These are phyloP conservation scores for Mycena crocata DNA, from an alignment of 768 basidiomycete species.

Conservation along the genomic window DNA sequence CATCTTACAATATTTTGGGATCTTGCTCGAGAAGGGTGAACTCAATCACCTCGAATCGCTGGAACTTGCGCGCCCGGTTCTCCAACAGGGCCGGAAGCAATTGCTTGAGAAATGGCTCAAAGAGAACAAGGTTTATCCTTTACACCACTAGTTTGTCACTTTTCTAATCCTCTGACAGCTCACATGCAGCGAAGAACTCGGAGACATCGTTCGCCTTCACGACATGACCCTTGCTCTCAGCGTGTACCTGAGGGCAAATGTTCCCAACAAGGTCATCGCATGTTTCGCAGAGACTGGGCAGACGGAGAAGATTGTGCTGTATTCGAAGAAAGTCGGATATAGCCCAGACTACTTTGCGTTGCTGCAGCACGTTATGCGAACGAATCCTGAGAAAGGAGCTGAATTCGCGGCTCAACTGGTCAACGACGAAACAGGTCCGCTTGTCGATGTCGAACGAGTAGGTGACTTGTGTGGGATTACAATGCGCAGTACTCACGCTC, in stretches of 20 bases:
- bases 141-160: neutral
- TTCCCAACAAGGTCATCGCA: conserved; percentile 98
- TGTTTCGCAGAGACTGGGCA: conserved; percentile 99
- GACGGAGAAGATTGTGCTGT: conserved; percentile 97
- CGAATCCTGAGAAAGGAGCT: conserved; percentile 96
- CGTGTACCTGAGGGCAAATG: conserved; percentile 96
- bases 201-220: conserved; percentile 93
- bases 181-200: conserved; percentile 98
- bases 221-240: conserved; percentile 98
- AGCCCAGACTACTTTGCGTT: conserved; percentile 92
- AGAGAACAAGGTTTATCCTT: conserved; percentile 87
- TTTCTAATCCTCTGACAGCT: conserved; percentile 62
- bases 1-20: conserved; percentile 98
- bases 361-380: conserved; percentile 95
- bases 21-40: conserved; percentile 97
- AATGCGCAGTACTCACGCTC: conserved; percentile 17
- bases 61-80: conserved; percentile 94
- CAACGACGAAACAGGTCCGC: conserved; percentile 92
- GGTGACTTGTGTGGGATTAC: conserved; percentile 36
- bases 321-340: conserved; percentile 97
- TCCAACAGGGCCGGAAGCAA: conserved; percentile 96
- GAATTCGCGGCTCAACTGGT: conserved; percentile 96
- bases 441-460: conserved; percentile 94
- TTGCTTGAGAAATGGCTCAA: conserved; percentile 99
- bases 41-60: conserved; percentile 96